Evolutionary conservation across 306 rosid species (phyloP).

Genomic region (Corylus americana): DNA sequence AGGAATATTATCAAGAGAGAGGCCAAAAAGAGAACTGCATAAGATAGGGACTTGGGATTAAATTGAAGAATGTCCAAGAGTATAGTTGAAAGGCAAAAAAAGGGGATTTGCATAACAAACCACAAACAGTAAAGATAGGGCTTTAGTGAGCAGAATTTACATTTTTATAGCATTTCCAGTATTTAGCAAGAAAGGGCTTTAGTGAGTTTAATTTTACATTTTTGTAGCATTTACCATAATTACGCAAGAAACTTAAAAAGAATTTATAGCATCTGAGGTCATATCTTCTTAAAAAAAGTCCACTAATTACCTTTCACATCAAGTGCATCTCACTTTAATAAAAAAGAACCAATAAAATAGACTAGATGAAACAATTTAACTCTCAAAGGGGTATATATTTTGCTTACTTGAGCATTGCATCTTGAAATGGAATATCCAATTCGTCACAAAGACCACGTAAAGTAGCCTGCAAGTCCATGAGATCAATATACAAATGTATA

Average conservation of each 20-base stretch:
- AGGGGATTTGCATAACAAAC: not conserved
- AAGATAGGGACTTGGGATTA: not conserved
- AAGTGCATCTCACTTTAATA: not conserved
- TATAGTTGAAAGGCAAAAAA: not conserved
- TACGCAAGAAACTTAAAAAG: not conserved
- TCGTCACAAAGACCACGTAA: conserved; percentile 70
- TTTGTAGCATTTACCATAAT: not conserved
- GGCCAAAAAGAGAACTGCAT: conserved; percentile 12
- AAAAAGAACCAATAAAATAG: not conserved
- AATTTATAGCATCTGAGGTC: not conserved
- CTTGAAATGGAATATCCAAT: conserved; percentile 68
- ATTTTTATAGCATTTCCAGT: not conserved
- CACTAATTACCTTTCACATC: conserved; percentile 8
- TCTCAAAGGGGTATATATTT: conserved; percentile 16
- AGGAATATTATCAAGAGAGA: conserved; percentile 14
- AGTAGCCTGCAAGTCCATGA: conserved; percentile 53
- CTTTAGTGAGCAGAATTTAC: not conserved
- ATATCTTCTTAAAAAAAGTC: not conserved
- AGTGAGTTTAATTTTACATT: not conserved
- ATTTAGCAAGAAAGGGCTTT: not conserved
- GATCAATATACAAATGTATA: conserved; percentile 1
- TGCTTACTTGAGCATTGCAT: conserved; percentile 72
- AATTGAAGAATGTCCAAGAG: not conserved
- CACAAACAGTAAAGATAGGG: not conserved
- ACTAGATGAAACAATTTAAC: not conserved